Conservation (phyloP, 805 yeast genomes). For the Ogataea dorogensis region DNA sequence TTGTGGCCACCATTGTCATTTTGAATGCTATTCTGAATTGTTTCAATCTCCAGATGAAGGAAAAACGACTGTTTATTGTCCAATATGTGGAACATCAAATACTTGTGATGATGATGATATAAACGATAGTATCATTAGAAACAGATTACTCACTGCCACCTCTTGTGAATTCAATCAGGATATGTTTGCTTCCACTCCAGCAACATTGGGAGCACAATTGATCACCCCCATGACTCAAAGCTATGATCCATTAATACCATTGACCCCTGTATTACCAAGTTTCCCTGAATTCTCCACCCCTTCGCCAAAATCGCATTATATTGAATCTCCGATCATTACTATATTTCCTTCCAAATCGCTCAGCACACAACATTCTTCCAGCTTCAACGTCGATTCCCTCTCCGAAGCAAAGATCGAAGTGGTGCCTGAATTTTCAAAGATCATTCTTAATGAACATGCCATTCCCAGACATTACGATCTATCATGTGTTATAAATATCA, state of each 20-base stretch:
- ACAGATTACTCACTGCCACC: constrained; percentile 10
- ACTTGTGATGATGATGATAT: constrained; percentile 17
- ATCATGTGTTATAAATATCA: constrained; percentile 25
- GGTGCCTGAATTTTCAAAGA: constrained; percentile 28
- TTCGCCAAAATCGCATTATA: constrained; percentile 17
- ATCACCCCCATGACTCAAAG: constrained; percentile 11
- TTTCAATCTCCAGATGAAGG: constrained; percentile 13
- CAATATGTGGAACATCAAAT: constrained; percentile 18
- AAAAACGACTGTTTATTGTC: constrained; percentile 16
- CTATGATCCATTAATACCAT: constrained; percentile 12
- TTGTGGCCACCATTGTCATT: constrained; percentile 46
- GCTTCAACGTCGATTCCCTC: constrained; percentile 9
- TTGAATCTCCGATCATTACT: constrained; percentile 17
- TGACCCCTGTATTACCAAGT: constrained; percentile 26
- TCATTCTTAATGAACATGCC: constrained; percentile 14
- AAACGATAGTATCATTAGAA: constrained; percentile 18
- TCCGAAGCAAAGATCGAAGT: constrained; percentile 26
- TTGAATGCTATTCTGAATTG: constrained; percentile 40
- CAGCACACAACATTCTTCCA: constrained; percentile 1
- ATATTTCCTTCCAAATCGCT: constrained; percentile 14
- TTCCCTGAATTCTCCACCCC: constrained; percentile 10
- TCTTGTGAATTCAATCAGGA: constrained; percentile 9
- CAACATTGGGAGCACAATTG: constrained; percentile 9
- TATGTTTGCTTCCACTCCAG: constrained; percentile 15
- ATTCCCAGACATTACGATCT: constrained; percentile 22